Conservation (phyloP, 225 moss, liverwort and hornwort genomes). For the Asterella californica region DNA sequence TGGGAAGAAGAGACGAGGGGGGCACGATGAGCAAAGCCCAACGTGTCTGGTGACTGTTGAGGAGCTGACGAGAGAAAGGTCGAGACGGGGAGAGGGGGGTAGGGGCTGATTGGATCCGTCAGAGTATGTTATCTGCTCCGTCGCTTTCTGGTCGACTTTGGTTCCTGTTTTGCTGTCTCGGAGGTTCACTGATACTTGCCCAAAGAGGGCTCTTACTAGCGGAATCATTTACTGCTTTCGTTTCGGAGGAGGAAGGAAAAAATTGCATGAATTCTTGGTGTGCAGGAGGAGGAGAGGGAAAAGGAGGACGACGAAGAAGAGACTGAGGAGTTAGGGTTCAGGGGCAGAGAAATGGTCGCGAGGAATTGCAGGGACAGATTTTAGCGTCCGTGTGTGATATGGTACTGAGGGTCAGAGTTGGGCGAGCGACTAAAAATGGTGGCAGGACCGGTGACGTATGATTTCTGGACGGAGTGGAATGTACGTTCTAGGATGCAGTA, state of each 20-base stretch:
- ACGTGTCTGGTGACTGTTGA: not conserved
- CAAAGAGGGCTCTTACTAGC: not conserved
- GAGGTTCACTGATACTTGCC: not conserved
- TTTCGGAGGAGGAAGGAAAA: too few relatives aligned
- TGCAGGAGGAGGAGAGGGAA: not conserved
- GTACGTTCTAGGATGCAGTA: constrained; percentile 22
- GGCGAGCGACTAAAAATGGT: constrained; percentile 4
- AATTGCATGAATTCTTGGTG: constrained; percentile 13
- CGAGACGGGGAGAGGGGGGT: not conserved
- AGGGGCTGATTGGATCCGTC: not conserved
- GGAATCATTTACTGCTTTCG: not conserved
- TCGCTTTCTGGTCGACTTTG: not conserved
- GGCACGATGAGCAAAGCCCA: not conserved
- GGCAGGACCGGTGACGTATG: not conserved
- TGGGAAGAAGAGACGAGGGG: not conserved
- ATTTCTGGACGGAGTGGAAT: not conserved
- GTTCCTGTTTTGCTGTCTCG: not conserved
- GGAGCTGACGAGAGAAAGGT: not conserved
- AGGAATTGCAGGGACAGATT: constrained; percentile 18
- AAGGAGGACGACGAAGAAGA: constrained; percentile 9
- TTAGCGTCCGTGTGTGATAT: constrained; percentile 5
- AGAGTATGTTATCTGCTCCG: not conserved
- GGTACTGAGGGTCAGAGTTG: constrained; percentile 18
- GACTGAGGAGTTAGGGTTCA: constrained; percentile 21
- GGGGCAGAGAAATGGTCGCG: not conserved